Evolutionary conservation across 495 filamentous ascomycete genomes (phyloP).

Genomic region (Beverwykella pulmonaria): DNA sequence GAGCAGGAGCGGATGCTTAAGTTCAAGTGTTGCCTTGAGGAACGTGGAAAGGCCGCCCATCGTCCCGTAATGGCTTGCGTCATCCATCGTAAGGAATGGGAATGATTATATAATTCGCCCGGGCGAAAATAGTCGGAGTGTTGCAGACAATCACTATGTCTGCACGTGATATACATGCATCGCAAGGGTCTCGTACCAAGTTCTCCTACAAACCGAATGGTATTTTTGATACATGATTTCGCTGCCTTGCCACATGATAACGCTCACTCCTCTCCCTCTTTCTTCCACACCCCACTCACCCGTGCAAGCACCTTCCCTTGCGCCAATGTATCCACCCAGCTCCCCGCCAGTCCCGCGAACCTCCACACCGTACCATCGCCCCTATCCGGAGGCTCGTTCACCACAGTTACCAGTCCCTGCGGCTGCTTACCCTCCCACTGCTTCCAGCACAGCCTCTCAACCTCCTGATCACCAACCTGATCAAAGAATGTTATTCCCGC

Average conservation of each 20-base stretch:
- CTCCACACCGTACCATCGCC: constrained; percentile 36
- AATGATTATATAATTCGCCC: too few relatives aligned
- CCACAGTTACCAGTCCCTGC: constrained; percentile 19
- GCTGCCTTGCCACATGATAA: too few relatives aligned
- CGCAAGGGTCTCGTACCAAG: too few relatives aligned
- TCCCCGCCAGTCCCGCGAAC: constrained; percentile 32
- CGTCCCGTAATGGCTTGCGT: not conserved
- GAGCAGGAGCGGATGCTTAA: not conserved
- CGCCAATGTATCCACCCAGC: constrained; percentile 18
- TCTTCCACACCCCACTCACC: constrained; percentile 33
- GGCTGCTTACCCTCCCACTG: constrained; percentile 39
- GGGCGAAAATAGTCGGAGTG: too few relatives aligned
- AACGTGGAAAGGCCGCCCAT: not conserved
- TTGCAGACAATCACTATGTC: too few relatives aligned
- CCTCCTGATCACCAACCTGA: constrained; percentile 19
- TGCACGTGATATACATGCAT: too few relatives aligned
- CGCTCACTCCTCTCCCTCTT: constrained; percentile 10
- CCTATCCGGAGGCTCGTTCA: constrained; percentile 33
- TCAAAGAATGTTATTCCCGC: constrained; percentile 34
- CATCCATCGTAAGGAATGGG: not conserved
- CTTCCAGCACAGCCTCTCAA: constrained; percentile 28
- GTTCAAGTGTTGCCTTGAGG: not conserved
- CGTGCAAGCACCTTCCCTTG: constrained; percentile 31
- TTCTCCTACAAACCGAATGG: too few relatives aligned
- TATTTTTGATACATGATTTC: too few relatives aligned